Evolutionary conservation across 176 grass and related monocot genomes (phyloP), one percentile per base, ranked within the genome.

Genomic region (Juncus effusus): DNA sequence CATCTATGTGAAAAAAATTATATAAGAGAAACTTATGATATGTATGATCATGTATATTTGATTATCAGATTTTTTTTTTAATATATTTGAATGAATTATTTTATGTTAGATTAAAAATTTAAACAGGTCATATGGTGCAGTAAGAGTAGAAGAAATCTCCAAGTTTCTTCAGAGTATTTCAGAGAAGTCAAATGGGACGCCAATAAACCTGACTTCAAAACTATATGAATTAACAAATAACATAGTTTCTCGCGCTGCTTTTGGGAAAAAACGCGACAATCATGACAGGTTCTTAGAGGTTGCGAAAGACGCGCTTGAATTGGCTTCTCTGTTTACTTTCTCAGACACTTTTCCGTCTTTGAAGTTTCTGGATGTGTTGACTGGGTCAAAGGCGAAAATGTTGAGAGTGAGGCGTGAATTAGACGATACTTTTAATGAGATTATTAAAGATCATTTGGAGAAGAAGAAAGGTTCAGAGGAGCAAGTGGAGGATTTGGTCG

Each of bases 401-500:
- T 28, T 6, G 10, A 67, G 45, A 50, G 51, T 12, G 13, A 51
- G 19, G 45, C 45, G 64, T 11, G n/a, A 36, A 13, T 3, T 38
- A 6, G 64, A 67, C 51, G 7, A 9, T 36, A 54, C 37, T 36
- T 36, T 54, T 16, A 49, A 53, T 4, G 45, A 67, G 19, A 38
- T 5, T 1, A 35, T 67, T 36, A 16, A 54, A 51, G 64, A 67
- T 16, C 64, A 67, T 67, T 38, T 67, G 47, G 3, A 53, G 37
- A 67, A 8, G 35, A 3, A 14, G 9, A 67, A 51, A 28, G 19
- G 51, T 54, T 10, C 10, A 3, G 38, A 65, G 63, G 12, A 49
- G 36, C 3, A 65, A 44, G 64, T 68, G 38, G 45, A 84, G 8
- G 56, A 84, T 10, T 68, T 77, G 38, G 74, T 77, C 4, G 74